Base-by-base conservation (phyloP, 441 rosid genomes). In the Pelargonium cotyledonis region DNA sequence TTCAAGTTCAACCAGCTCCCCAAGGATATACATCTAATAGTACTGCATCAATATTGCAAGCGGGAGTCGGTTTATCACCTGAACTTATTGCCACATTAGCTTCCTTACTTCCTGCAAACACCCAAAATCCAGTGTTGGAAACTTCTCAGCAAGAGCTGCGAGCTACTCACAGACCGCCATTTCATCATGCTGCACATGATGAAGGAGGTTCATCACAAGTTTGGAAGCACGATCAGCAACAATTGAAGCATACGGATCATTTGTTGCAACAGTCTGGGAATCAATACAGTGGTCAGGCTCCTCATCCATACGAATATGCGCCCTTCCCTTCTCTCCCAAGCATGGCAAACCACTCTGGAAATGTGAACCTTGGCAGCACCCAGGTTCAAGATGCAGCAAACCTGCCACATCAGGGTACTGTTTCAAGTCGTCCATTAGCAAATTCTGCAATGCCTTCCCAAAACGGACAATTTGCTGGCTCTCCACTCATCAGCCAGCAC, bases 81-180 rank as follows among this genome's bases (percentile, higher is more conserved):
- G 97, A 95, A 79, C 89, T 92, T 51, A 80, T 95, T 73, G 94
- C 97, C 55, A 81, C 89, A 70, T 81, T 95, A 77, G 76, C 95
- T 47, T 78, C 91, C 55, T 72, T 95, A n/a, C 71, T 95, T 71
- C 99, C 98, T 38, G 71, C 84, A 63, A 80, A 77, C 78, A 68
- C 82, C 53, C 85, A 86, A 58, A 71, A 86, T 58, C 43, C 84
- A 53, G 73, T 69, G 49, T 49, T 78, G 16, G 93, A 81, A 69
- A 68, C 79, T 80, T 79, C 77, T 70, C 94, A 81, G 65, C 80
- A 80, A 61, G 62, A 70, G 65, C 19, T 78, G 68, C 80, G 80
- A 46, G 79, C 92, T 77, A 69, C 84, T 47, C 72, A 65, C 31
- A 76, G 79, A 74, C 77, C 81, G 51, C 69, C 79, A 63, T 78